These are phyloP conservation scores for Tephrocybe sp. DNA, from an alignment of 768 basidiomycete genomes.

Conservation along the genomic window DNA sequence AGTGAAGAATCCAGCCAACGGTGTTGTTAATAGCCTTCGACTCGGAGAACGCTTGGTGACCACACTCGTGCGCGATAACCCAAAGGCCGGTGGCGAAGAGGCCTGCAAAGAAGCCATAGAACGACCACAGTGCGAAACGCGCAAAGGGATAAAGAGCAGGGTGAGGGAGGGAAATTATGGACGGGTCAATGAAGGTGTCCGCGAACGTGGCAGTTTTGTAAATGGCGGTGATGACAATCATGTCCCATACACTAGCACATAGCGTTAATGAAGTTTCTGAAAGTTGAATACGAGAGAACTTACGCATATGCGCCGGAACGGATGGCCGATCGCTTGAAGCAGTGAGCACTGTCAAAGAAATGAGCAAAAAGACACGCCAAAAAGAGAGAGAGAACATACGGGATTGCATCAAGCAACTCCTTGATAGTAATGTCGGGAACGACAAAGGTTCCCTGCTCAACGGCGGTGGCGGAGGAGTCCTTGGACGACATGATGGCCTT, in stretches of 20 bases:
- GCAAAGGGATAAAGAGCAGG: constrained; percentile 63
- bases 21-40: constrained; percentile 90
- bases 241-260: constrained; percentile 65
- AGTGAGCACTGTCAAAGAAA: constrained; percentile 59
- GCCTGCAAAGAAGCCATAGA: constrained; percentile 82
- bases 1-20: constrained; percentile 92
- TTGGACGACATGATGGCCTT: constrained; percentile 33
- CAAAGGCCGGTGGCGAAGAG: constrained; percentile 91
- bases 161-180: constrained; percentile 52
- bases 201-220: constrained; percentile 69
- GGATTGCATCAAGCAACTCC: constrained; percentile 81
- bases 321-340: constrained; percentile 87
- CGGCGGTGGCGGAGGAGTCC: constrained; percentile 30
- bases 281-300: constrained; percentile 22
- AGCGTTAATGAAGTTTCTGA: background rate
- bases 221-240: constrained; percentile 62
- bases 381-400: constrained; percentile 46
- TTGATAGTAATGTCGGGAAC: constrained; percentile 89
- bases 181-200: constrained; percentile 62
- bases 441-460: constrained; percentile 58
- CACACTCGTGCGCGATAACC: constrained; percentile 94
- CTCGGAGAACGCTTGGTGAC: constrained; percentile 95
- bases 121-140: constrained; percentile 69
- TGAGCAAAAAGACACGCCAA: background rate
- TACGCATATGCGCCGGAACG: constrained; percentile 80